These are phyloP conservation scores for Seiridium unicorne DNA, from an alignment of 2,329 filamentous ascomycete species.

Conservation along the genomic window DNA sequence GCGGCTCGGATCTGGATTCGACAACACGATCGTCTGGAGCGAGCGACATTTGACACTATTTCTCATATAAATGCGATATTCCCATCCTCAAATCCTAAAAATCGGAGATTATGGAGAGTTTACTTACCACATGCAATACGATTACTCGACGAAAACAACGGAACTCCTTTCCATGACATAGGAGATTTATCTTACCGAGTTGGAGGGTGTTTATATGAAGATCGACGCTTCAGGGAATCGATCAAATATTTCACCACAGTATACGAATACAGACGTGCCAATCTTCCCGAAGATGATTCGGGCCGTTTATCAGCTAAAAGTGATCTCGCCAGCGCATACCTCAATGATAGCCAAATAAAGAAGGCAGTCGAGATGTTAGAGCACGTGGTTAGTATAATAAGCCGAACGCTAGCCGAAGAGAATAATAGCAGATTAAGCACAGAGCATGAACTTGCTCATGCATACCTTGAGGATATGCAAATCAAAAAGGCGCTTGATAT, in stretches of 20 bases:
- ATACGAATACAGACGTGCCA: conserved; percentile 5
- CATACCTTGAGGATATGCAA: not conserved
- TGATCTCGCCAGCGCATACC: conserved; percentile 19
- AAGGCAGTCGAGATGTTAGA: conserved; percentile 21
- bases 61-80: conserved; percentile 7
- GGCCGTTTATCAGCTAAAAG: not conserved
- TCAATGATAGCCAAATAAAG: conserved; percentile 10
- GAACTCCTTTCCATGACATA: not conserved
- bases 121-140: conserved; percentile 26
- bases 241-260: conserved; percentile 9
- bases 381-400: conserved; percentile 15
- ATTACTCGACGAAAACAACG: conserved; percentile 17
- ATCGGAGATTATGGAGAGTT: conserved; percentile 18
- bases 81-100: conserved; percentile 4
- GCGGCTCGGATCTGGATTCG: conserved; percentile 27
- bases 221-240: conserved; percentile 18
- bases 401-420: conserved; percentile 6
- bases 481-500: not conserved
- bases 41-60: conserved; percentile 5
- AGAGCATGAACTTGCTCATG: not conserved
- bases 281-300: not conserved
- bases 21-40: conserved; percentile 6
- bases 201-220: conserved; percentile 17
- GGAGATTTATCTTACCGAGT: conserved; percentile 16
- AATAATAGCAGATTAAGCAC: conserved; percentile 11